Percentiles rank a stretch among this genome's conserved stretches.
These are phyloP conservation scores for Croton setiger DNA, from an alignment of 441 rosid genomes.

Conservation along the genomic window DNA sequence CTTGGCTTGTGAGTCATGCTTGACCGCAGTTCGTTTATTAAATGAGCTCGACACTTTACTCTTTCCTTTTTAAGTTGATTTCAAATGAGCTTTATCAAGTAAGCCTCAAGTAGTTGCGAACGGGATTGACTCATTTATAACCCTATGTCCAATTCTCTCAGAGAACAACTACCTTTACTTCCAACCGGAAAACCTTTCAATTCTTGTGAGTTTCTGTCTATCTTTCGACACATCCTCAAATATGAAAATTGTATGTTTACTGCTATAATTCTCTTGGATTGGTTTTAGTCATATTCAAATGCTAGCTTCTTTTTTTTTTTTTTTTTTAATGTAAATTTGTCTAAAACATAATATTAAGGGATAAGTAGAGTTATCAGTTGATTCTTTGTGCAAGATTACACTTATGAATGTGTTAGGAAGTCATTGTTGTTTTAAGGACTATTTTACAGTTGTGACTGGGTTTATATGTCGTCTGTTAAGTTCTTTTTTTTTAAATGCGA, in stretches of 20 bases:
- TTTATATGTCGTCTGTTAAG: too few relatives aligned
- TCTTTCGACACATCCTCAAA: background rate
- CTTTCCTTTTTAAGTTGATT: too few relatives aligned
- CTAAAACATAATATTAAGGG: background rate
- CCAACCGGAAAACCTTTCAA: background rate
- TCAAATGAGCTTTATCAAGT: too few relatives aligned
- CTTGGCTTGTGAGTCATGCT: too few relatives aligned
- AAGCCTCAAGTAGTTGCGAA: too few relatives aligned
- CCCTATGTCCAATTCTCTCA: background rate
- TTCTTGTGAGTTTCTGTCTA: background rate
- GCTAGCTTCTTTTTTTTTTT: background rate
- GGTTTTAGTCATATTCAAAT: background rate
- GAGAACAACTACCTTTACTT: background rate
- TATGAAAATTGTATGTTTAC: background rate
- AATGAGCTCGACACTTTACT: too few relatives aligned
- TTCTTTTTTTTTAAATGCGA: too few relatives aligned
- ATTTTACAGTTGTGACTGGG: too few relatives aligned
- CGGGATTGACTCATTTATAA: too few relatives aligned
- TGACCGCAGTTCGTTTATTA: too few relatives aligned
- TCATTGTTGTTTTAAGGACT: too few relatives aligned
- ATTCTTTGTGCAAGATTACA: too few relatives aligned
- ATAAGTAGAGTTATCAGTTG: background rate
- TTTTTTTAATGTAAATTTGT: background rate
- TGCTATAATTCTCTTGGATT: background rate
- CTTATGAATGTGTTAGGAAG: background rate